These are phyloP conservation scores for Lentinula edodes DNA, from an alignment of 768 basidiomycete species.

Conservation along the genomic window DNA sequence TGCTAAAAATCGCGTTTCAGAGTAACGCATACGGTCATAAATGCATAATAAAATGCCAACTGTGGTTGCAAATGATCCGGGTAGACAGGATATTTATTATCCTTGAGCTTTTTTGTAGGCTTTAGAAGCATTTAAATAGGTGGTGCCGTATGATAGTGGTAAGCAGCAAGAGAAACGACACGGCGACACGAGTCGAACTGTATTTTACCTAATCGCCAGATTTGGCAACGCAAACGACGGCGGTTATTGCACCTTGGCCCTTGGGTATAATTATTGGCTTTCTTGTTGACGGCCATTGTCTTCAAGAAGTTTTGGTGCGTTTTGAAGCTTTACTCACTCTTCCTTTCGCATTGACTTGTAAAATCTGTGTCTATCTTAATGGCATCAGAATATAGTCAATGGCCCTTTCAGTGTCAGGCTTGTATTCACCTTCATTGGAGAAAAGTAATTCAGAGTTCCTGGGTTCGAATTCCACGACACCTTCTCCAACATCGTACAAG, in stretches of 20 bases:
- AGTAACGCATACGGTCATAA: neutral
- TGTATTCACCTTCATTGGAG: slow-evolving; percentile 3
- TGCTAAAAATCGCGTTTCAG: neutral
- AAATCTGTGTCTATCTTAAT: neutral
- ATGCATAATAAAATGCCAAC: no score
- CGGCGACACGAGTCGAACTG: neutral
- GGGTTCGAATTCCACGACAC: neutral
- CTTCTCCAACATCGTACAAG: slow-evolving; percentile 1
- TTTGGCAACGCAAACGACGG: neutral
- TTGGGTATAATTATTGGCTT: neutral
- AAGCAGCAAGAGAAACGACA: neutral
- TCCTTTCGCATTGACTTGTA: neutral
- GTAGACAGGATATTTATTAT: neutral
- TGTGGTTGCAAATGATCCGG: slow-evolving; percentile 1
- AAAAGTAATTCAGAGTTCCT: slow-evolving; percentile 2
- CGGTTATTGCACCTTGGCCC: neutral
- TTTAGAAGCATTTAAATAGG: neutral
- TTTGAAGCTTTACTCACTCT: neutral
- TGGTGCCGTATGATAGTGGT: neutral
- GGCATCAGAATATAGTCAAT: neutral
- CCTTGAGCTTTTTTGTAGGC: neutral
- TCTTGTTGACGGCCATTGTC: neutral
- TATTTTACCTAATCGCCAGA: slow-evolving; percentile 2
- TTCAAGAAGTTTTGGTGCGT: neutral
- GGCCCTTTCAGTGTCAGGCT: slow-evolving; percentile 7